Evolutionary conservation across 768 basidiomycete species (phyloP).

Genomic region (Termitomyces sp.): DNA sequence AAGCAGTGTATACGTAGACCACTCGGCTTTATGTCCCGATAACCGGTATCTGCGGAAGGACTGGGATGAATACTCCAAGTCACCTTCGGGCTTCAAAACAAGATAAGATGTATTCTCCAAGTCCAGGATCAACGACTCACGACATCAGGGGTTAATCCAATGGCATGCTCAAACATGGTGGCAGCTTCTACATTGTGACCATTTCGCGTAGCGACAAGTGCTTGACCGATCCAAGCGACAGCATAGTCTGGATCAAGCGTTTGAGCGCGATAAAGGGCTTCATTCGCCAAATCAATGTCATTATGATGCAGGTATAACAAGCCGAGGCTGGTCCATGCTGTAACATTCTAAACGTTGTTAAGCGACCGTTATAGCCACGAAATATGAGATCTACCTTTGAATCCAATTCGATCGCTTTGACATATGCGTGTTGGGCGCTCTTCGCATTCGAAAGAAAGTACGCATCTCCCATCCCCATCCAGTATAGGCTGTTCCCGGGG

Average conservation of each 20-base stretch:
- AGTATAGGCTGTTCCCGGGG: slow-evolving; percentile 66
- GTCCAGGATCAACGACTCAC: slow-evolving; percentile 33
- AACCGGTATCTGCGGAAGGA: slow-evolving; percentile 39
- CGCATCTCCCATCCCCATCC: slow-evolving; percentile 78
- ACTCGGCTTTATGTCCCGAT: slow-evolving; percentile 5
- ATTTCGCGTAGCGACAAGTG: slow-evolving; percentile 56
- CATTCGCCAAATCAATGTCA: slow-evolving; percentile 79
- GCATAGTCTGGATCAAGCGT: slow-evolving; percentile 88
- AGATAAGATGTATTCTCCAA: background rate
- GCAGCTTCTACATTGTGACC: slow-evolving; percentile 57
- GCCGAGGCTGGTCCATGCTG: slow-evolving; percentile 84
- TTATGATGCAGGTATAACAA: slow-evolving; percentile 76
- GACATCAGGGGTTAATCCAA: slow-evolving; percentile 49
- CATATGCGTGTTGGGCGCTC: slow-evolving; percentile 86
- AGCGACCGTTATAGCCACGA: background rate
- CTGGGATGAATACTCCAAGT: slow-evolving; percentile 67
- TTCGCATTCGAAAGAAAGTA: slow-evolving; percentile 63
- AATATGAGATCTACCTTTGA: slow-evolving; percentile 51
- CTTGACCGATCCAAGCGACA: slow-evolving; percentile 89
- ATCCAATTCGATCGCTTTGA: slow-evolving; percentile 83
- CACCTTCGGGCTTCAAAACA: slow-evolving; percentile 63
- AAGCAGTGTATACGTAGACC: slow-evolving; percentile 46
- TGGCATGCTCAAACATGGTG: slow-evolving; percentile 70
- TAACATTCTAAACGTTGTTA: slow-evolving; percentile 46
- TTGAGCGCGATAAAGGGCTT: slow-evolving; percentile 84